Percentiles rank a stretch among this genome's conserved stretches.
Conservation (phyloP, 306 rosid species). For the Medicago ruthenica region DNA sequence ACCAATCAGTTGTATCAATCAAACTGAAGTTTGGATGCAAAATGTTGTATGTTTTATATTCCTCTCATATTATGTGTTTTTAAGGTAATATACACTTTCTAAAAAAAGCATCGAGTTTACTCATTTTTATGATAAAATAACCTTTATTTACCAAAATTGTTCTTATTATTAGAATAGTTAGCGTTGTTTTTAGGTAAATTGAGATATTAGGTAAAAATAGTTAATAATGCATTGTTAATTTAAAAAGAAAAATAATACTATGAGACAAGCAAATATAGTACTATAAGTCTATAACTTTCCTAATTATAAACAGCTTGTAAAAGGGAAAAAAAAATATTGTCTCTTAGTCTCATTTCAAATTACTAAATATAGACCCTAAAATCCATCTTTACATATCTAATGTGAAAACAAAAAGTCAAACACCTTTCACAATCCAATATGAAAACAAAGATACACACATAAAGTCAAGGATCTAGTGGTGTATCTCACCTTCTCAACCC, state of each 20-base stretch:
- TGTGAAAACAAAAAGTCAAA: not conserved
- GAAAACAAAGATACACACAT: not conserved
- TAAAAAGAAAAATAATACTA: not conserved
- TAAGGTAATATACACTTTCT: not conserved
- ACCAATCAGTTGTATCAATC: no score
- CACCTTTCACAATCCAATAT: not conserved
- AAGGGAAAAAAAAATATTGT: no score
- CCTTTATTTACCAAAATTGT: not conserved
- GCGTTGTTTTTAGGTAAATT: not conserved
- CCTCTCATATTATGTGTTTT: not conserved
- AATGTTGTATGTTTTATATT: not conserved
- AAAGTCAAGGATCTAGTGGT: not conserved
- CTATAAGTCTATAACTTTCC: not conserved
- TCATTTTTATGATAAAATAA: not conserved
- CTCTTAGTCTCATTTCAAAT: no score
- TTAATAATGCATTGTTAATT: not conserved
- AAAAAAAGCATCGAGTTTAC: not conserved
- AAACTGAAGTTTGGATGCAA: not conserved
- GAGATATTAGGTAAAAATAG: not conserved
- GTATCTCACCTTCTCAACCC: slow-evolving; percentile 91
- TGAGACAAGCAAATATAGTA: not conserved
- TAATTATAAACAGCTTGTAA: no score
- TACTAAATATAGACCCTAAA: no score
- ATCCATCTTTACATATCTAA: no score
- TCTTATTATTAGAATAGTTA: not conserved